These are phyloP conservation scores for Trypanosoma brucei DNA, from an alignment of 208 protist genomes.

Conservation along the genomic window DNA sequence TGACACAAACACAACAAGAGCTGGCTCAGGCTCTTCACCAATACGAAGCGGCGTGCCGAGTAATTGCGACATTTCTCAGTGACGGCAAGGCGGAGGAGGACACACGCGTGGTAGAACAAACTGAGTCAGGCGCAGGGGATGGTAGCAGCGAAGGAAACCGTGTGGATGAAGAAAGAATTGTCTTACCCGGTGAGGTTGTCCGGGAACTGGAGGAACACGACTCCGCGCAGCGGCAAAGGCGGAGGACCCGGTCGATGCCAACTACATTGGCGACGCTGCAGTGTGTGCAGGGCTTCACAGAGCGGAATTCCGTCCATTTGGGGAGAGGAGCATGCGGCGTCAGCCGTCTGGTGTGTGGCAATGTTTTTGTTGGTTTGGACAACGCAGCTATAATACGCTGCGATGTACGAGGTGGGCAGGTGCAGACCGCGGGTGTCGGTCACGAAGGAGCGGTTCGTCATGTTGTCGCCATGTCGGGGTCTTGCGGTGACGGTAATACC, in stretches of 20 bases:
- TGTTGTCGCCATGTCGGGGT: conserved; percentile 10
- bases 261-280: conserved; percentile 13
- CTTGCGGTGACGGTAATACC: neutral
- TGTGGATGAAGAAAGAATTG: conserved; percentile 16
- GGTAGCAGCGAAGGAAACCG: conserved; percentile 9
- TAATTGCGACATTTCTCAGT: conserved; percentile 95
- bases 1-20: conserved; percentile 91
- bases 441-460: conserved; percentile 56
- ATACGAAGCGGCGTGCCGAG: conserved; percentile 98
- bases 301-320: conserved; percentile 7
- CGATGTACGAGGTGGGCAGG: conserved; percentile 15
- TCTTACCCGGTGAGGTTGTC: conserved; percentile 28
- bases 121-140: conserved; percentile 8
- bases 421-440: conserved; percentile 35
- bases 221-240: conserved; percentile 17
- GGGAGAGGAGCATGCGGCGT: conserved; percentile 14
- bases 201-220: conserved; percentile 16
- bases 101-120: conserved; percentile 8
- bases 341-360: conserved; percentile 27
- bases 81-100: conserved; percentile 37
- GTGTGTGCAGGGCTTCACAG: conserved; percentile 16
- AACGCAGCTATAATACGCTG: conserved; percentile 36
- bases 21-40: conserved; percentile 97
- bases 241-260: conserved; percentile 7
- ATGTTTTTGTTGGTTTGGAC: conserved; percentile 16